Evolutionary conservation across 2,329 filamentous ascomycete species (phyloP).

Genomic region (Achaetomium macrosporum): DNA sequence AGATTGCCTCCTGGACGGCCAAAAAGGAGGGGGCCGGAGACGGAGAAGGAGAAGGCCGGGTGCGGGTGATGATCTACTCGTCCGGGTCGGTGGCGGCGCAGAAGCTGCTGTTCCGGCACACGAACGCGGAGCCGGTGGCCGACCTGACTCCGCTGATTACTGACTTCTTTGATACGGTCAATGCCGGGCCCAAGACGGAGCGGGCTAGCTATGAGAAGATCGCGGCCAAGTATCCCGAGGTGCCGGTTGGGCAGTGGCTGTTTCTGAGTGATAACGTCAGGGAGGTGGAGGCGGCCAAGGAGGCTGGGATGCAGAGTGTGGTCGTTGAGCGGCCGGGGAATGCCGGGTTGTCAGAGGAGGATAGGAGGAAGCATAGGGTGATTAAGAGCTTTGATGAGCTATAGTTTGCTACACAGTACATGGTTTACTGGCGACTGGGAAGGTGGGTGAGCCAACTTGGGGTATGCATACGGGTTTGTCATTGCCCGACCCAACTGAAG

Average conservation of each 20-base stretch:
- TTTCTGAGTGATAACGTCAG: conserved; percentile 77
- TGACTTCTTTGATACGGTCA: conserved; percentile 74
- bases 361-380: conserved; percentile 25
- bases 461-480: no score
- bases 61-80: conserved; percentile 70
- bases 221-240: conserved; percentile 41
- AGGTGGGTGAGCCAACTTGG: no score
- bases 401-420: no score
- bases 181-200: conserved; percentile 69
- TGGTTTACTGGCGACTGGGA: no score
- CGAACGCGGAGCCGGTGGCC: conserved; percentile 45
- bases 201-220: conserved; percentile 62
- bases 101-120: conserved; percentile 70
- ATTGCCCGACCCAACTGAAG: no score
- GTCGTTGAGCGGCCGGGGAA: conserved; percentile 67
- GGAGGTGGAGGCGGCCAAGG: conserved; percentile 58
- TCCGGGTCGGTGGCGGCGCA: conserved; percentile 76
- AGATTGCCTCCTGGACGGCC: conserved; percentile 50
- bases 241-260: conserved; percentile 51
- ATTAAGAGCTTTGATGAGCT: conserved; percentile 30
- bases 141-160: conserved; percentile 55
- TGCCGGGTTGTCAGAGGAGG: conserved; percentile 48
- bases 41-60: conserved; percentile 35
- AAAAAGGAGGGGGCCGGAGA: background rate
- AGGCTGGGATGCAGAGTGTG: conserved; percentile 57